A percentile compares a stretch with the other conserved stretches of the same genome.
Evolutionary conservation across 805 yeast species (phyloP).

Genomic region (Kodamaea fukazawae): DNA sequence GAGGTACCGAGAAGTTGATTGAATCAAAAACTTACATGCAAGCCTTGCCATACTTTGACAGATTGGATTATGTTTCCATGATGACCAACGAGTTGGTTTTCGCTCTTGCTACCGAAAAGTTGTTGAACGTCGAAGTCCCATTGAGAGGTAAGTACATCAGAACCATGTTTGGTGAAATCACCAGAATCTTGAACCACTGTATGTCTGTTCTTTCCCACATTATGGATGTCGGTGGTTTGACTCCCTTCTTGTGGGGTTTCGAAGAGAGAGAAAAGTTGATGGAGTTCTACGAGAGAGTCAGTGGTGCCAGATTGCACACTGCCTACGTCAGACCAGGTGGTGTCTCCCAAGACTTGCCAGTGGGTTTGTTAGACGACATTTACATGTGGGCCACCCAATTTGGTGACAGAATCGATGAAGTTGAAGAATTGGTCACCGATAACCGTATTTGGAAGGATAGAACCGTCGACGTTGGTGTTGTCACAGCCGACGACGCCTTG

Average conservation of each 20-base stretch:
- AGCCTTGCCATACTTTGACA: conserved; percentile 85
- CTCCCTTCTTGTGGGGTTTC: conserved; percentile 92
- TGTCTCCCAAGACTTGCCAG: conserved; percentile 83
- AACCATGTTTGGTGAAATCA: conserved; percentile 82
- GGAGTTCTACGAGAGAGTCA: conserved; percentile 89
- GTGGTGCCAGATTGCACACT: conserved; percentile 86
- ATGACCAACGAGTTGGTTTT: conserved; percentile 90
- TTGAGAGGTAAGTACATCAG: conserved; percentile 81
- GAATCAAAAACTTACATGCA: conserved; percentile 84
- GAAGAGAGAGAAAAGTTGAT: conserved; percentile 90
- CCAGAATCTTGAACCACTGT: conserved; percentile 78
- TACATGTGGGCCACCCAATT: conserved; percentile 97
- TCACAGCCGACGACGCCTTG: conserved; percentile 83
- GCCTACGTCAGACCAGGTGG: conserved; percentile 93
- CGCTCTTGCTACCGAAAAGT: conserved; percentile 78
- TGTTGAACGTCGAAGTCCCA: conserved; percentile 81
- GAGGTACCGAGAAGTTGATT: conserved; percentile 87
- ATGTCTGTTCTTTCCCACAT: conserved; percentile 87
- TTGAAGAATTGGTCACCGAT: conserved; percentile 84
- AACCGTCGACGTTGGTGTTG: conserved; percentile 74
- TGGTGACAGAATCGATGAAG: conserved; percentile 88
- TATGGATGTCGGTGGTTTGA: conserved; percentile 92
- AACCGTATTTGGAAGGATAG: conserved; percentile 92
- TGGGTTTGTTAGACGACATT: conserved; percentile 82
- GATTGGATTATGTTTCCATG: conserved; percentile 82